Evolutionary conservation across 331 rosid genomes (phyloP).

Genomic region (Pyracantha coccinea): DNA sequence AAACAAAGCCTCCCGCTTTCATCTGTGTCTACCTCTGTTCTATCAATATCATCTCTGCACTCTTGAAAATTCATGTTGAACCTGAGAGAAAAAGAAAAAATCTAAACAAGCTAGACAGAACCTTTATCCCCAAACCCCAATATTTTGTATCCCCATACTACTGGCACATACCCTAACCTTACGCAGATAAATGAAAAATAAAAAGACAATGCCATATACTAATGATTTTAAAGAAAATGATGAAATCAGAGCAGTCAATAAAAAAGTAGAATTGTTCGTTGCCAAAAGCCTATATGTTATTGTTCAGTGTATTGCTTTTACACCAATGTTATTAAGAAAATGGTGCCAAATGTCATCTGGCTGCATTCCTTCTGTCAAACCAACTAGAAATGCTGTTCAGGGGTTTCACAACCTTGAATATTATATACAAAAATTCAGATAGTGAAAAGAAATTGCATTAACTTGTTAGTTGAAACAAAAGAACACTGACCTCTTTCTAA

Average conservation of each 20-base stretch:
- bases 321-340: not conserved
- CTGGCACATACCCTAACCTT: not conserved
- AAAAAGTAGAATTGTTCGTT: not conserved
- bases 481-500: slow-evolving; percentile 55
- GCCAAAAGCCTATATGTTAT: not conserved
- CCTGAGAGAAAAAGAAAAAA: slow-evolving; percentile 28
- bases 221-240: not conserved
- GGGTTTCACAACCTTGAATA: not conserved
- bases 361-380: not conserved
- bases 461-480: not conserved
- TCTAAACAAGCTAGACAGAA: not conserved
- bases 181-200: not conserved
- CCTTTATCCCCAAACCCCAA: not conserved
- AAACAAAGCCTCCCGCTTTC: slow-evolving; percentile 52
- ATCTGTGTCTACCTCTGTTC: slow-evolving; percentile 35
- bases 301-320: not conserved
- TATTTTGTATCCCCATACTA: too few species aligned
- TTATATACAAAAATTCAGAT: not conserved
- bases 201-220: not conserved
- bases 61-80: slow-evolving; percentile 58
- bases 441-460: not conserved
- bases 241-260: not conserved
- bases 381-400: not conserved
- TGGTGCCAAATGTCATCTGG: not conserved
- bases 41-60: slow-evolving; percentile 41